Conservation (phyloP, 805 yeast species). For the Ogataea paraovalis region DNA sequence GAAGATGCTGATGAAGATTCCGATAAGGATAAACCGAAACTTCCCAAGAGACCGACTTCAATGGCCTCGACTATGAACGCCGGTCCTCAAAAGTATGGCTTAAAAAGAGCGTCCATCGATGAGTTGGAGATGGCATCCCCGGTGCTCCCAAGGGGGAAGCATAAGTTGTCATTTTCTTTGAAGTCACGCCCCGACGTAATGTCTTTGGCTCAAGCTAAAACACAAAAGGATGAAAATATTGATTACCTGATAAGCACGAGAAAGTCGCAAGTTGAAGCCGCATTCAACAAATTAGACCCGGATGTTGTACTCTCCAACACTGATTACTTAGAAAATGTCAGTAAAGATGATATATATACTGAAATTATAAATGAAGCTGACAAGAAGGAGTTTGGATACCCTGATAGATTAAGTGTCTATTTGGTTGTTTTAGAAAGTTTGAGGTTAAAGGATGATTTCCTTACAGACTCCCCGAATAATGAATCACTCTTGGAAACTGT, state of each 20-base stretch:
- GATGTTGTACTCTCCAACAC: slow-evolving; percentile 13
- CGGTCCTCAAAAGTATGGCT: slow-evolving; percentile 3
- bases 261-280: slow-evolving; percentile 11
- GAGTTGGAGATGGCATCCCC: slow-evolving; percentile 14
- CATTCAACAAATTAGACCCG: slow-evolving; percentile 7
- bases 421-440: slow-evolving; percentile 13
- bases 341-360: slow-evolving; percentile 15
- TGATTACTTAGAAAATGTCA: slow-evolving; percentile 18
- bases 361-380: slow-evolving; percentile 23
- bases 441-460: slow-evolving; percentile 9
- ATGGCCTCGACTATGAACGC: background rate
- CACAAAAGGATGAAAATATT: slow-evolving; percentile 3
- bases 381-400: slow-evolving; percentile 14
- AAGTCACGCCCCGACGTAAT: background rate
- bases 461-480: background rate
- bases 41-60: slow-evolving; percentile 12
- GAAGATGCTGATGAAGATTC: background rate
- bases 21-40: slow-evolving; percentile 5
- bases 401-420: slow-evolving; percentile 17
- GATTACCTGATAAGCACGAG: slow-evolving; percentile 12
- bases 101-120: slow-evolving; percentile 11
- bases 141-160: background rate
- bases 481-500: slow-evolving; percentile 2
- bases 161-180: background rate
- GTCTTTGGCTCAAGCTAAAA: background rate